Base-by-base conservation (phyloP, 305 asterid species). In the Caryopteris hybrid region DNA sequence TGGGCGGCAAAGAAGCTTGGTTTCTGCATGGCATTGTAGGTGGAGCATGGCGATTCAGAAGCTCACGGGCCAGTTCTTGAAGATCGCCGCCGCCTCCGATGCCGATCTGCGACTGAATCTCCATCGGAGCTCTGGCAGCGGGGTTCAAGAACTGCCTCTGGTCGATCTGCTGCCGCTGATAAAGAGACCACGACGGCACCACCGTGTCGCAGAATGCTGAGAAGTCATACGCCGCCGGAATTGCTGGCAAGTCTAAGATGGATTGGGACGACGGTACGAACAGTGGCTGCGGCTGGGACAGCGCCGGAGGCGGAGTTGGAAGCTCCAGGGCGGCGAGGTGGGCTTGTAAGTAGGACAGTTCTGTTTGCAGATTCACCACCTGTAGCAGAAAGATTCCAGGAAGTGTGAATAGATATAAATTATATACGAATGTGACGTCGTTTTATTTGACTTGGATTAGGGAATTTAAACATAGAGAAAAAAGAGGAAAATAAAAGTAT, bases 281-380 rank as follows among this genome's bases (percentile, higher is more conserved):
- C 21, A 83, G 57, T 7, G 82, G 82, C 72, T 69, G 83, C 3
- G 78, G 69, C 63, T 47, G 84, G 13, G 75, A 64, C 3, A 72
- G 66, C 16, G 74, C 69, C n/a, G 87, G 88, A 10, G 86, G 82
- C 12, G 96, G 96, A 16, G 82, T 33, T 29, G 96, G 97, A 17
- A 83, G 78, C 85, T 92, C 95, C 4, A 89, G 77, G 36, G 87
- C 65, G 61, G 96, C 76, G 22, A 92, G 88, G 77, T 88, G 96
- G 71, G 91, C 80, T 71, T 92, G 96, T 51, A 92, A 71, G 83
- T 77, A 88, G n/a, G 92, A 70, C 4, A 89, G 83, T 52, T 92
- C 97, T 3, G 96, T 81, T 78, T 92, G 97, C 36, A 92, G 81
- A 73, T 76, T 92, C 72, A 88, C 87, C 65, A 92, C 97, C 98